These are phyloP conservation scores for Ostreobium quekettii DNA, from an alignment of 139 green algal genomes.

Conservation along the genomic window DNA sequence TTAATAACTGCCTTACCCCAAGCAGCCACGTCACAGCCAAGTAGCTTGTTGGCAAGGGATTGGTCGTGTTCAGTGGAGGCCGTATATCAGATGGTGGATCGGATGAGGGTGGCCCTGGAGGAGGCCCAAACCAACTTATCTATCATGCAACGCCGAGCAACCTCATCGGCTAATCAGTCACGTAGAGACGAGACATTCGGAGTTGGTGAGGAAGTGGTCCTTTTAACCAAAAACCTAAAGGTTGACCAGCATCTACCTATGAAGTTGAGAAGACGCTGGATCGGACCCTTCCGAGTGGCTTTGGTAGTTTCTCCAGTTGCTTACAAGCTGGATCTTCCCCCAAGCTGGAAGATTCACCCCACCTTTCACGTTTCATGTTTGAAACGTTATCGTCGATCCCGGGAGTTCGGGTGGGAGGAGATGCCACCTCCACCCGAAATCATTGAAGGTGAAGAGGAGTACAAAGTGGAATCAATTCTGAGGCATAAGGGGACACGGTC, in stretches of 20 bases:
- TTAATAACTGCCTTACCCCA: too few species aligned
- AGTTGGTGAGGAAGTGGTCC: conserved; percentile 19
- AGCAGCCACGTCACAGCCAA: too few species aligned
- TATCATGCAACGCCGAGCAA: conserved; percentile 16
- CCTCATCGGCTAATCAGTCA: conserved; percentile 6
- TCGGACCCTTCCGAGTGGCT: conserved; percentile 11
- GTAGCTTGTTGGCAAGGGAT: too few species aligned
- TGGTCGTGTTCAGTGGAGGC: too few species aligned
- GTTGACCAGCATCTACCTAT: background rate
- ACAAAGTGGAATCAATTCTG: background rate
- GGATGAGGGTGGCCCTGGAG: background rate
- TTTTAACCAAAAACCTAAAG: conserved; percentile 19
- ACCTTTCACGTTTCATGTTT: conserved; percentile 16
- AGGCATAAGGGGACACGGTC: background rate
- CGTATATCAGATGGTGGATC: background rate
- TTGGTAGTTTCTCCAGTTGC: background rate
- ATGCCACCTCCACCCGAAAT: background rate
- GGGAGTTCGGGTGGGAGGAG: background rate
- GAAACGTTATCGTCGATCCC: background rate
- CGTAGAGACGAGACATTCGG: conserved; percentile 4
- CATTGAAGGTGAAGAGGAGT: background rate
- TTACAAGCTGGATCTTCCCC: conserved; percentile 11
- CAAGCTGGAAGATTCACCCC: conserved; percentile 6
- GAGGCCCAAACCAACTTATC: conserved; percentile 12
- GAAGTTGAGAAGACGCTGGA: conserved; percentile 10